phyloP scores from a whole-genome alignment of 352 stramenopile species.

The Phytopythium sindhum region DNA sequence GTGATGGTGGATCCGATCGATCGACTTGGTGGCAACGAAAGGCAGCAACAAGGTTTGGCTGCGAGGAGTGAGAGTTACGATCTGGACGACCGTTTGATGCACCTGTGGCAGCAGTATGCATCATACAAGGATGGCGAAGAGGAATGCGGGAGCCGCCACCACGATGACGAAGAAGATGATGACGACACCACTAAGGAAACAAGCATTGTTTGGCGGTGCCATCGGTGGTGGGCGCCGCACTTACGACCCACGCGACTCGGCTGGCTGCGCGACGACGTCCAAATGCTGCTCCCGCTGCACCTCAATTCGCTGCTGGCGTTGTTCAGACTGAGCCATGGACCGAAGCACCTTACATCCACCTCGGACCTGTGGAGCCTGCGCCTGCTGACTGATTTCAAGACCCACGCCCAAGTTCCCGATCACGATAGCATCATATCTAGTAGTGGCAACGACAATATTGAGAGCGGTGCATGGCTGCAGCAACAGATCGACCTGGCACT shows the following conservation, averaged over 20 bases:
- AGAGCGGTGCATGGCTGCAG: constrained; percentile 32
- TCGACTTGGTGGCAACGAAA: constrained; percentile 3
- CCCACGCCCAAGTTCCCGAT: background rate
- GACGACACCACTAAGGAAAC: constrained; percentile 8
- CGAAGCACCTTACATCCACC: constrained; percentile 22
- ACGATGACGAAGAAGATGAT: constrained; percentile 19
- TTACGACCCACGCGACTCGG: constrained; percentile 20
- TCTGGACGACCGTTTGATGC: constrained; percentile 24
- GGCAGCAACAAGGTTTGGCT: background rate
- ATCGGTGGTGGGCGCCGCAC: constrained; percentile 36
- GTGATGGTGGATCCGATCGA: constrained; percentile 10
- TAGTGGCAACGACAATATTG: background rate
- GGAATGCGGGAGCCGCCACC: background rate
- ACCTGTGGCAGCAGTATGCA: constrained; percentile 27
- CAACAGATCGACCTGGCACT: constrained; percentile 45
- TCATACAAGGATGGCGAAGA: background rate
- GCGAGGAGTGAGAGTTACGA: constrained; percentile 5
- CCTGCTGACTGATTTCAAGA: constrained; percentile 16
- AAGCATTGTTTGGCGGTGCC: constrained; percentile 5
- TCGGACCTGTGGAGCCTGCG: constrained; percentile 43
- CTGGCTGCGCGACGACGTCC: constrained; percentile 27
- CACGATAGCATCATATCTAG: background rate
- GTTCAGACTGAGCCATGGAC: constrained; percentile 44
- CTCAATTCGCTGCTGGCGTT: constrained; percentile 56
- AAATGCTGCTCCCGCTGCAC: constrained; percentile 35